Evolutionary conservation across 306 rosid genomes (phyloP), one percentile per base, ranked within the genome.

Genomic region (Vigna trinervia): DNA sequence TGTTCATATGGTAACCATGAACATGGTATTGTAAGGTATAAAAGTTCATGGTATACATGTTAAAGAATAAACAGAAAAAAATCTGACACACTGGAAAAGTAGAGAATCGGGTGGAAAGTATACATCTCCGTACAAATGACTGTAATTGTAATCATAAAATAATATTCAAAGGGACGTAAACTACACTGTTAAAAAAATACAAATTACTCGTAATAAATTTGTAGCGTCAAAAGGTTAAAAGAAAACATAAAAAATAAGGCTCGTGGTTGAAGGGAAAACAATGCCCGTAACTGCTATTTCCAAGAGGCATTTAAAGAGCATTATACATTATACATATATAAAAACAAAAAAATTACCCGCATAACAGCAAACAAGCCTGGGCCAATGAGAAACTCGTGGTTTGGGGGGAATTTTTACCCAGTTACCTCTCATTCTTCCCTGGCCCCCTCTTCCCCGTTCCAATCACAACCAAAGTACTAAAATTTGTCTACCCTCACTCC

Each of bases 401-500:
- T 41, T 63, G 14, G 15, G 70, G 53, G 28, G 13, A 46, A 78
- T 32, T 54, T 50, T 54, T 50, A 78, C 46, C 5, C 23, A 8
- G 12, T 36, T 60, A 71, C 17, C 73, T 38, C 28, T 48, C 2
- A 59, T 5, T 11, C 23, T 2, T 36, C 56, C 51, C 75, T 66
- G 19, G 3, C 5, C 12, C 6, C 63, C 57, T 34, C 75, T 45
- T 45, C 50, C 50, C 50, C 57, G 63, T 53, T 72, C 67, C 45
- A 39, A 71, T 5, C 66, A 52, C 30, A 39, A 46, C 5, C 32
- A 34, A 23, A 43, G 76, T 57, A 62, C 73, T 50, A 60, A 19
- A 2, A 67, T 56, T 36, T 41, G 46, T 69, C 69, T 28, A 17
- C 50, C 47, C 60, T 54, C 52, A 13, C 58, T 39, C 57, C 45